These are phyloP conservation scores for Schrenkiella parvula DNA, from an alignment of 345 rosid species.

Conservation along the genomic window DNA sequence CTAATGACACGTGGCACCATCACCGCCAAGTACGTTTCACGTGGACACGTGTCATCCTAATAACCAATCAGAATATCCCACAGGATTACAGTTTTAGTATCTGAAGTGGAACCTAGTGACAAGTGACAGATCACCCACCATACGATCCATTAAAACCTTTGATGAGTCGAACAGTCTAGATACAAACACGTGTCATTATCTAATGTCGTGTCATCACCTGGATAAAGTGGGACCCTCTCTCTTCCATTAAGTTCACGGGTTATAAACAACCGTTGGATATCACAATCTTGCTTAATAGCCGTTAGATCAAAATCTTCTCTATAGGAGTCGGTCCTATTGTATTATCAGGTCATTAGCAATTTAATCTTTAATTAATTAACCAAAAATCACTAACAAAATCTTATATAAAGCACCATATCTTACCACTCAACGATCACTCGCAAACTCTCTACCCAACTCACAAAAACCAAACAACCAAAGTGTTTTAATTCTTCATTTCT, in stretches of 20 bases:
- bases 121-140: slow-evolving; percentile 28
- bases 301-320: slow-evolving; percentile 23
- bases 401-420: slow-evolving; percentile 20
- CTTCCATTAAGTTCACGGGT: slow-evolving; percentile 8
- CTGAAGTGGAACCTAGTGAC: not conserved
- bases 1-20: not conserved
- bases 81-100: not conserved
- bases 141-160: not conserved
- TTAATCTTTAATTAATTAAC: slow-evolving; percentile 4
- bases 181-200: slow-evolving; percentile 6
- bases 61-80: slow-evolving; percentile 20
- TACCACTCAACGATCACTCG: slow-evolving; percentile 13
- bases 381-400: not conserved
- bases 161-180: slow-evolving; percentile 19
- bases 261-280: slow-evolving; percentile 15
- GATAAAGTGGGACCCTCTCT: not conserved
- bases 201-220: slow-evolving; percentile 3
- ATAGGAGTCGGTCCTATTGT: slow-evolving; percentile 13
- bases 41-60: not conserved
- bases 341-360: not conserved
- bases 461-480: slow-evolving; percentile 1
- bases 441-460: not conserved
- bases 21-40: not conserved
- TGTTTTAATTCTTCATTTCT: not conserved
- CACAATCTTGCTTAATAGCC: not conserved